Conservation (phyloP, 2,329 filamentous ascomycete genomes). For the Verticillium albo-atrum region DNA sequence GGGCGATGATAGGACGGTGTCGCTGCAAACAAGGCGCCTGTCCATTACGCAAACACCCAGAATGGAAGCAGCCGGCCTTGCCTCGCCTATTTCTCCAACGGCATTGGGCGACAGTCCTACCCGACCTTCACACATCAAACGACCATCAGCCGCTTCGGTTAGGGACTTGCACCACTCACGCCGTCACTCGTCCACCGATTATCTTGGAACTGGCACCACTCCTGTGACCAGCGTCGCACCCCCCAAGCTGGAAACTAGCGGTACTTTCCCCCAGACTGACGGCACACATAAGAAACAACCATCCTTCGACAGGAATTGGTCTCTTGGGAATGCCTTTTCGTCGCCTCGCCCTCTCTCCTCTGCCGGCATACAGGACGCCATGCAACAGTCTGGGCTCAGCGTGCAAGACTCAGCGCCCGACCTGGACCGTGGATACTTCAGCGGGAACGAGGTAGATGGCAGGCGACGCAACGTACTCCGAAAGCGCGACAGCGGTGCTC, state of each 20-base stretch:
- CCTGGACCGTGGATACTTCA: slow-evolving; percentile 88
- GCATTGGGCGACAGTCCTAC: slow-evolving; percentile 39
- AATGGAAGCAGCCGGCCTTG: slow-evolving; percentile 38
- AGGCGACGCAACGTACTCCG: slow-evolving; percentile 74
- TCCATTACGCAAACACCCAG: slow-evolving; percentile 48
- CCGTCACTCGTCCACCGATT: slow-evolving; percentile 83
- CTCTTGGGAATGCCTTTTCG: slow-evolving; percentile 48
- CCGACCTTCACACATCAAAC: slow-evolving; percentile 46
- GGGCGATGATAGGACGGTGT: slow-evolving; percentile 39
- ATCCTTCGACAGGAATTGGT: slow-evolving; percentile 69
- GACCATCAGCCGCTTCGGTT: slow-evolving; percentile 77
- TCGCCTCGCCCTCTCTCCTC: slow-evolving; percentile 47
- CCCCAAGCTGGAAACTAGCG: slow-evolving; percentile 38
- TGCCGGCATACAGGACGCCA: slow-evolving; percentile 42
- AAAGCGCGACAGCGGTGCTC: slow-evolving; percentile 62
- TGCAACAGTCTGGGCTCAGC: slow-evolving; percentile 27
- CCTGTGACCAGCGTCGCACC: slow-evolving; percentile 25
- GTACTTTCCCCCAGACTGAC: slow-evolving; percentile 35
- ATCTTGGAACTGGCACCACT: slow-evolving; percentile 38
- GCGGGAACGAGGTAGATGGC: slow-evolving; percentile 76
- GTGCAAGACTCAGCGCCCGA: slow-evolving; percentile 52
- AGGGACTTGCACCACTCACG: slow-evolving; percentile 79
- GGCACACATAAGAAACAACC: slow-evolving; percentile 57
- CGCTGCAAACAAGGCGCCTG: slow-evolving; percentile 41
- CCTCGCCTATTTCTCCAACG: slow-evolving; percentile 33